A percentile compares a stretch with the other conserved stretches of the same genome.
phyloP scores from a whole-genome alignment of 352 stramenopile genomes.

The Phytophthora uliginosa region DNA sequence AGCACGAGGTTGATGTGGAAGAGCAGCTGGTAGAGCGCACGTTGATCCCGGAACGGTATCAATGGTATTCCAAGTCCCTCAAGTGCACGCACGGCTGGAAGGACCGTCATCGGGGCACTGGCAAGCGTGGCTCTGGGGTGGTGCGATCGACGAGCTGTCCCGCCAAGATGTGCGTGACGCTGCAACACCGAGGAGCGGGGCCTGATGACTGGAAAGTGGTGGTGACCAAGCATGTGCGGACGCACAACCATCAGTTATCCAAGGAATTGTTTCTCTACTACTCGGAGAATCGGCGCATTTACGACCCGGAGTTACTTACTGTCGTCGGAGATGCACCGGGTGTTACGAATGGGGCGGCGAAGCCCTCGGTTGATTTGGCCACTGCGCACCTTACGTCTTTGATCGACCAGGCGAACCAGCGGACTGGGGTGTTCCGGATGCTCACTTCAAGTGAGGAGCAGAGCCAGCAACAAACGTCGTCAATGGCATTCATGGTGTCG shows the following conservation, averaged over 20 bases:
- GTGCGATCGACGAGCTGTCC: slow-evolving; percentile 77
- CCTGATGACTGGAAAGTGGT: slow-evolving; percentile 72
- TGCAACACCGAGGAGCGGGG: slow-evolving; percentile 57
- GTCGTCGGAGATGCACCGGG: slow-evolving; percentile 25
- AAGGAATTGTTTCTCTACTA: slow-evolving; percentile 84
- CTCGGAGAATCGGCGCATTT: slow-evolving; percentile 82
- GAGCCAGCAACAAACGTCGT: slow-evolving; percentile 26
- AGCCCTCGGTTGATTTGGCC: slow-evolving; percentile 8
- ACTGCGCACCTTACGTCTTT: slow-evolving; percentile 25
- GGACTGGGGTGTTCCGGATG: slow-evolving; percentile 24
- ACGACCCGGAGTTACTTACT: slow-evolving; percentile 73
- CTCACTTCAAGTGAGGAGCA: slow-evolving; percentile 27
- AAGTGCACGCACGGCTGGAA: slow-evolving; percentile 89
- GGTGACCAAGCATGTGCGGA: slow-evolving; percentile 77
- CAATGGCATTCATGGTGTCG: slow-evolving; percentile 20
- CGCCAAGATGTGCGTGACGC: slow-evolving; percentile 84
- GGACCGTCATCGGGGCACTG: slow-evolving; percentile 65
- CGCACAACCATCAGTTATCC: slow-evolving; percentile 80
- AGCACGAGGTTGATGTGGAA: background rate
- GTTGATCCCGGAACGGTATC: slow-evolving; percentile 69
- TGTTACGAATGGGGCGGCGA: background rate
- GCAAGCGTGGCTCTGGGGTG: slow-evolving; percentile 70
- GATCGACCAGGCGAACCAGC: slow-evolving; percentile 32
- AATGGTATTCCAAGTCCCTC: slow-evolving; percentile 88
- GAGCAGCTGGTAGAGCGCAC: slow-evolving; percentile 33